phyloP scores from a whole-genome alignment of 371 early-diverging fungal genomes.

The Mucor racemosus region DNA sequence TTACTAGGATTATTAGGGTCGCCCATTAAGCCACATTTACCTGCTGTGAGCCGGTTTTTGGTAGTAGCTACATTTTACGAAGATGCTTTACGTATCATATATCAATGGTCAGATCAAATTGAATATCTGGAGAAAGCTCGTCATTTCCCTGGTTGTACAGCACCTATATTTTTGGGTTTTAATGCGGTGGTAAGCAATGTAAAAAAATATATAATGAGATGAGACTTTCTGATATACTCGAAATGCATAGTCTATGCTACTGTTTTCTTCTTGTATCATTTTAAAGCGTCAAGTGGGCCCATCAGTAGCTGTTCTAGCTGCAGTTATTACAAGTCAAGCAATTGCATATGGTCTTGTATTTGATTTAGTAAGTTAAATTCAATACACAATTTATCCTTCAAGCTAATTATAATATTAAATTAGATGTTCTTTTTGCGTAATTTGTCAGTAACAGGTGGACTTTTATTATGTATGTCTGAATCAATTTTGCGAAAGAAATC shows the following conservation, averaged over 20 bases:
- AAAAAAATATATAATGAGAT: background rate
- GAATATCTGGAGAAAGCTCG: conserved; percentile 28
- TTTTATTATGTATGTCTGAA: conserved; percentile 87
- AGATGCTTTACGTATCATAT: conserved; percentile 39
- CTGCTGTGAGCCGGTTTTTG: conserved; percentile 34
- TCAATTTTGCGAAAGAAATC: conserved; percentile 46
- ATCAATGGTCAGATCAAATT: conserved; percentile 39
- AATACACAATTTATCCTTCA: background rate
- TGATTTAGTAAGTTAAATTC: conserved; percentile 58
- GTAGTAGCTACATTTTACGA: conserved; percentile 47
- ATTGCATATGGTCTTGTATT: conserved; percentile 91
- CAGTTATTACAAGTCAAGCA: conserved; percentile 79
- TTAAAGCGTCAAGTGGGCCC: conserved; percentile 71
- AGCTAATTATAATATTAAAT: background rate
- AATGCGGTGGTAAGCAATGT: conserved; percentile 66
- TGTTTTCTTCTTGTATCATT: conserved; percentile 79
- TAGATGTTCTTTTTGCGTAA: conserved; percentile 84
- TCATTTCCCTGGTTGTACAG: conserved; percentile 23
- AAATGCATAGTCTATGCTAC: conserved; percentile 66
- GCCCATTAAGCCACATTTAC: conserved; percentile 72
- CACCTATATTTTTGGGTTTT: conserved; percentile 31
- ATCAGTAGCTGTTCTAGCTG: conserved; percentile 75
- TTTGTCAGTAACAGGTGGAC: conserved; percentile 87
- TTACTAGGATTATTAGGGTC: conserved; percentile 70
- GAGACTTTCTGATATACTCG: background rate